Base-by-base conservation (phyloP, 176 grass and related monocot genomes). In the sorghum (Sorghum bicolor) region DNA sequence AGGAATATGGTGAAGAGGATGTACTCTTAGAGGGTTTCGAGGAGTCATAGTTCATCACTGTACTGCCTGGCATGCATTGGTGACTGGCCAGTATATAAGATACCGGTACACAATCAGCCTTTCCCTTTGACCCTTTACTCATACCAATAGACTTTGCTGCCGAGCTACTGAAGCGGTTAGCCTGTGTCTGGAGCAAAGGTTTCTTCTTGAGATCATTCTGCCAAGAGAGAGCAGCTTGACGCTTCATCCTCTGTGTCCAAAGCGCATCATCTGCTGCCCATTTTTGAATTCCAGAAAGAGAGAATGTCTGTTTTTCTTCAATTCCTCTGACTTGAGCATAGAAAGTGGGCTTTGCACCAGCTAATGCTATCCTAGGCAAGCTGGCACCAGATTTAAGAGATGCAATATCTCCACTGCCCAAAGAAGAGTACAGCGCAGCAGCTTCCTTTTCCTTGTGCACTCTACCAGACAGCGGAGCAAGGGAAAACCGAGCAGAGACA, bases 201-300 rank as follows among this genome's bases (percentile, higher is more conserved):
- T 72, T 72, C 70, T 72, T 72, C 70, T 72, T 72, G 39, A 72
- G 70, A 45, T 72, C 70, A 29, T 72, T 72, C 69, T 72, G 70
- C 70, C 40, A 72, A 72, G 70, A 72, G 40, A 72, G 70, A 44
- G 40, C 39, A 72, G 70, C 39, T 72, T 72, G 40, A 17, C 70
- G 70, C 70, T 72, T 72, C 70, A 72, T 72, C 17, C 70, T 72
- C 24, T 72, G 39, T 10, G 70, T 41, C 70, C 70, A 72, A 29
- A 72, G 24, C 6, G 14, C 70, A 72, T 72, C 70, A 47, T 47
- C 70, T 0, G 70, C 8, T 29, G 70, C 70, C 70, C 70, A 47
- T 47, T 72, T 72, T 45, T 47, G 2, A 29, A 72, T 47, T 8
- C 6, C 70, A 45, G 40, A 72, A 30, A 72, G 70, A 72, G 70